phyloP scores from a whole-genome alignment of 2,329 filamentous ascomycete species.

The Beauveria sp. region DNA sequence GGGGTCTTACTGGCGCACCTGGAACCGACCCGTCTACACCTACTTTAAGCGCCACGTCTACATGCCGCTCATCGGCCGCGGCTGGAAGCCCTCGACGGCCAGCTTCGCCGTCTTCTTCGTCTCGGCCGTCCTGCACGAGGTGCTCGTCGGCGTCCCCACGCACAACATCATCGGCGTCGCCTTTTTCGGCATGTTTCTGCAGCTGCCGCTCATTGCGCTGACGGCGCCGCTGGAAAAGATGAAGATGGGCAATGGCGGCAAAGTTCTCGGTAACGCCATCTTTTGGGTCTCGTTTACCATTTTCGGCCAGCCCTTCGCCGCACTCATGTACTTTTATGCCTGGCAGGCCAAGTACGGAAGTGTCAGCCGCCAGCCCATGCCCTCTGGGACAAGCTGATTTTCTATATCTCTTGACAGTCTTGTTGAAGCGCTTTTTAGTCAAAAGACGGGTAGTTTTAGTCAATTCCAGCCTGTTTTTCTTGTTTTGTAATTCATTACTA shows the following conservation, averaged over 20 bases:
- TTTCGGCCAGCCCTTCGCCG: conserved; percentile 87
- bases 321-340: conserved; percentile 91
- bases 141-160: conserved; percentile 88
- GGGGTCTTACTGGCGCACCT: conserved; percentile 85
- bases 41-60: conserved; percentile 97
- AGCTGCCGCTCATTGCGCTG: conserved; percentile 77
- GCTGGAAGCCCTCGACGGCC: conserved; percentile 63
- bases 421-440: not conserved
- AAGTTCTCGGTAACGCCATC: conserved; percentile 80
- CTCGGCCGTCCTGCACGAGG: conserved; percentile 82
- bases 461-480: not conserved
- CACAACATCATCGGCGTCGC: conserved; percentile 91
- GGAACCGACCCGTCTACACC: conserved; percentile 96
- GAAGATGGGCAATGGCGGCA: conserved; percentile 61
- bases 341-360: conserved; percentile 98
- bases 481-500: not conserved
- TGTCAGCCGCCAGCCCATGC: conserved; percentile 44
- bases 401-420: not conserved
- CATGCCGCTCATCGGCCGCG: conserved; percentile 76
- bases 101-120: conserved; percentile 80
- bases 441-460: not conserved
- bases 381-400: not conserved
- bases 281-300: conserved; percentile 97
- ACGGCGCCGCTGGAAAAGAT: conserved; percentile 76
- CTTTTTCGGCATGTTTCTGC: conserved; percentile 87